Evolutionary conservation across 495 filamentous ascomycete species (phyloP).

Genomic region (Podospora australis): DNA sequence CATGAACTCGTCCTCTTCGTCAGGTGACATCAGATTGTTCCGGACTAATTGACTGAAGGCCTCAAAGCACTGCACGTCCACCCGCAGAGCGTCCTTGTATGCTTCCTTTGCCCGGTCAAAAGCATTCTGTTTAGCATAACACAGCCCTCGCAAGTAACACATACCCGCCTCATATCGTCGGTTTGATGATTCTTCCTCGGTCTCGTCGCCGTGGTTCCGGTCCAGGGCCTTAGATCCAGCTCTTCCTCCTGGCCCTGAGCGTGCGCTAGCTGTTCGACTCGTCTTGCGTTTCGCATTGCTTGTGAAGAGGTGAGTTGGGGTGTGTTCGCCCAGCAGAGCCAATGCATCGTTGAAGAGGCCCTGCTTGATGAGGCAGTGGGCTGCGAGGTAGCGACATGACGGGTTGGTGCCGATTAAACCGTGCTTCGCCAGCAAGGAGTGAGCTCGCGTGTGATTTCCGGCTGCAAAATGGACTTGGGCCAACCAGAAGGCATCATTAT

Average conservation of each 20-base stretch:
- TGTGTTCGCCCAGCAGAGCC: constrained; percentile 81
- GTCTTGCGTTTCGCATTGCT: constrained; percentile 56
- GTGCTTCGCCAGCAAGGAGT: constrained; percentile 76
- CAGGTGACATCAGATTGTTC: constrained; percentile 94
- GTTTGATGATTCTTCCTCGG: constrained; percentile 67
- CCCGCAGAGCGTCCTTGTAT: constrained; percentile 93
- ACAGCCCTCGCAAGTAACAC: constrained; percentile 90
- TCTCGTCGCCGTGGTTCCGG: constrained; percentile 43
- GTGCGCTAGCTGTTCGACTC: constrained; percentile 32
- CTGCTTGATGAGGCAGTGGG: constrained; percentile 88
- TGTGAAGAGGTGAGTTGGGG: constrained; percentile 76
- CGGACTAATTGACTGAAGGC: constrained; percentile 97
- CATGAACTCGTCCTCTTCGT: constrained; percentile 91
- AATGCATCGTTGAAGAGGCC: constrained; percentile 84
- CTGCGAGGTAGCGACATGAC: constrained; percentile 85
- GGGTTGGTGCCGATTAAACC: constrained; percentile 75
- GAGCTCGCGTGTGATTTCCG: constrained; percentile 85
- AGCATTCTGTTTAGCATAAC: constrained; percentile 94
- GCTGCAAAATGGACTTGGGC: constrained; percentile 71
- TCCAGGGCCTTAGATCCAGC: constrained; percentile 41
- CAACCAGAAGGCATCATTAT: constrained; percentile 12
- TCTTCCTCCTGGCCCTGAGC: constrained; percentile 23
- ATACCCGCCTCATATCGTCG: constrained; percentile 89
- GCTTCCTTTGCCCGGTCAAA: constrained; percentile 97
- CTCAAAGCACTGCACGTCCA: constrained; percentile 98